Evolutionary conservation across 192 early-diverging fungal genomes (phyloP), one percentile per base, ranked within the genome.

Genomic region (Coemansia sp.): DNA sequence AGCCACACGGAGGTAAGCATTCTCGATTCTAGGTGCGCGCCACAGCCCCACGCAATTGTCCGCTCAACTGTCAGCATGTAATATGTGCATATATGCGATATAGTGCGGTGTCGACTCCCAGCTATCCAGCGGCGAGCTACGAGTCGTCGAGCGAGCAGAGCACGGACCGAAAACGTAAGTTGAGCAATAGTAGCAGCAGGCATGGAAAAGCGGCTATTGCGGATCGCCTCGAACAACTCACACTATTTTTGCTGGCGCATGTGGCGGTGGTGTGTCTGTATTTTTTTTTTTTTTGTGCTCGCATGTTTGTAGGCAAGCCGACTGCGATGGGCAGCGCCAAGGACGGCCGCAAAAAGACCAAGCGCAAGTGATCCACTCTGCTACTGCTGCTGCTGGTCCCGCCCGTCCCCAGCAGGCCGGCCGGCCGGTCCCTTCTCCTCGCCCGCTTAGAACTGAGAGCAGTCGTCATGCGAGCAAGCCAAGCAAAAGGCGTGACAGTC

Each of bases 81-180:
- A 49, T 60, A n/a, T 17, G 6, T 40, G 32, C 14, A 19, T 35
- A 15, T 31, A 2, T 12, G 45, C n/a, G 46, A 25, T 68, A 65
- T 63, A 81, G 78, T 58, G 70, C 73, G 1, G 64, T 65, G 39
- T 75, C 78, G 62, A 81, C 78, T 56, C 78, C 78, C 20, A 64
- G 29, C 65, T 61, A 74, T 19, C 65, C 65, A 20, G 15, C 41
- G 22, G 65, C 67, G 38, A 67, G 51, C 58, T 80, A 74, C 51
- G 78, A 81, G 47, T 77, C 75, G 73, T 71, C 73, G 49, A 81
- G 78, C 77, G 68, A 73, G 67, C 64, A 66, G 61, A 72, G 73
- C 66, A 59, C 61, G 27, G 65, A 68, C 54, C 72, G 72, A 40
- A 75, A 64, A 60, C 78, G 69, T 67, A 73, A 62, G 71, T 57